phyloP scores from a whole-genome alignment of 208 protist species.

The Entamoeba histolytica region DNA sequence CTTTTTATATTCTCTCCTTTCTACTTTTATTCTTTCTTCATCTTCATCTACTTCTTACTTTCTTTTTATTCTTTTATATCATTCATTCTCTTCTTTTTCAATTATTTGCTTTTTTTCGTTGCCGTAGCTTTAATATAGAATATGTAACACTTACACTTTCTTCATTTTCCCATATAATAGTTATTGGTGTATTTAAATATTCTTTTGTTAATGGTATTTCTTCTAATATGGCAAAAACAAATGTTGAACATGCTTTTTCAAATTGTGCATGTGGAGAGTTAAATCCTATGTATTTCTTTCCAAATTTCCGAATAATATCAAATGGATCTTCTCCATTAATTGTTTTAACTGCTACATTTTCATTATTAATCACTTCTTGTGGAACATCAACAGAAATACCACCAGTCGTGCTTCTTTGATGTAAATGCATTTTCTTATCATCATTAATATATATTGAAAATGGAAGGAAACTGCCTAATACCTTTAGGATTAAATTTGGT shows the following conservation, averaged over 20 bases:
- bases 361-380: background rate
- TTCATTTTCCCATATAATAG: background rate
- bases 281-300: background rate
- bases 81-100: no score
- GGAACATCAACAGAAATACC: no score
- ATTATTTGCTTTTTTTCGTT: no score
- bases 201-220: background rate
- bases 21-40: no score
- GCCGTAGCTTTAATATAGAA: background rate
- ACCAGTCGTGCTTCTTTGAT: background rate
- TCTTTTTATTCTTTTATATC: no score
- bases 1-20: no score
- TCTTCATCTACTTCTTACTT: no score
- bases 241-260: background rate
- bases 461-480: no score
- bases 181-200: background rate
- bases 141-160: background rate
- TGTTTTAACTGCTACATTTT: background rate
- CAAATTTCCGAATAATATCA: background rate
- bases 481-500: no score
- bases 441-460: background rate
- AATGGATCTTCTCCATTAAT: background rate
- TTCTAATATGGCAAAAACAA: background rate
- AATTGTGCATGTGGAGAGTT: background rate
- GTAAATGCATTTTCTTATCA: background rate